phyloP scores from a whole-genome alignment of 208 protist species.

The Jaenimonas drosophilae region DNA sequence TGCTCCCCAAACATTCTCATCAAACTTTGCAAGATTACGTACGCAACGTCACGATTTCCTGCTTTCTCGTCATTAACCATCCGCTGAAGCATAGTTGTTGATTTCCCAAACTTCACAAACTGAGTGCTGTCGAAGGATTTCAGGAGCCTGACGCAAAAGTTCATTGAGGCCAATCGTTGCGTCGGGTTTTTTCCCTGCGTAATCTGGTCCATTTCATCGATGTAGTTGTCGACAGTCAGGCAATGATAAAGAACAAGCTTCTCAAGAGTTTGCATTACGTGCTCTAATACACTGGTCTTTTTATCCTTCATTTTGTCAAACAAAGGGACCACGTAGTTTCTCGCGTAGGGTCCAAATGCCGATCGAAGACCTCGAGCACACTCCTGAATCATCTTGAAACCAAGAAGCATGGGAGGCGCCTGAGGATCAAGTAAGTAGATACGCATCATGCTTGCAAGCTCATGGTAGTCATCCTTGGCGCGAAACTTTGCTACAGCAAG shows the following conservation, averaged over 20 bases:
- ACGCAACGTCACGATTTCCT: conserved; percentile 55
- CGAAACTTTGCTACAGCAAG: conserved; percentile 47
- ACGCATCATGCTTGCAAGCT: conserved; percentile 58
- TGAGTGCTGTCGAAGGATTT: conserved; percentile 24
- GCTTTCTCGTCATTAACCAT: conserved; percentile 81
- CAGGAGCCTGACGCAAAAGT: conserved; percentile 54
- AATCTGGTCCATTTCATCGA: conserved; percentile 70
- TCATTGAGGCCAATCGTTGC: conserved; percentile 52
- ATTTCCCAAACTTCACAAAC: conserved; percentile 27
- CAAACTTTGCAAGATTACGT: conserved; percentile 45
- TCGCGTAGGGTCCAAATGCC: conserved; percentile 39
- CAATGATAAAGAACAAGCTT: conserved; percentile 65
- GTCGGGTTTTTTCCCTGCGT: conserved; percentile 70
- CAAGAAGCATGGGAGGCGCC: conserved; percentile 73
- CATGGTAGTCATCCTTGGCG: conserved; percentile 78
- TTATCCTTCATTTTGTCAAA: conserved; percentile 90
- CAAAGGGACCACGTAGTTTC: conserved; percentile 32
- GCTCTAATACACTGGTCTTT: conserved; percentile 73
- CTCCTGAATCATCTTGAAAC: conserved; percentile 82
- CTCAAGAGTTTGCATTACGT: conserved; percentile 70
- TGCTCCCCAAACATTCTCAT: conserved; percentile 42
- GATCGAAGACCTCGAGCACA: conserved; percentile 48
- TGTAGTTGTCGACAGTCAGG: conserved; percentile 72
- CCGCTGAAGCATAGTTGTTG: conserved; percentile 38
- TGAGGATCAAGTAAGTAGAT: conserved; percentile 73